phyloP scores from a whole-genome alignment of 1,284 basidiomycete species.

The Hemileia vastatrix region DNA sequence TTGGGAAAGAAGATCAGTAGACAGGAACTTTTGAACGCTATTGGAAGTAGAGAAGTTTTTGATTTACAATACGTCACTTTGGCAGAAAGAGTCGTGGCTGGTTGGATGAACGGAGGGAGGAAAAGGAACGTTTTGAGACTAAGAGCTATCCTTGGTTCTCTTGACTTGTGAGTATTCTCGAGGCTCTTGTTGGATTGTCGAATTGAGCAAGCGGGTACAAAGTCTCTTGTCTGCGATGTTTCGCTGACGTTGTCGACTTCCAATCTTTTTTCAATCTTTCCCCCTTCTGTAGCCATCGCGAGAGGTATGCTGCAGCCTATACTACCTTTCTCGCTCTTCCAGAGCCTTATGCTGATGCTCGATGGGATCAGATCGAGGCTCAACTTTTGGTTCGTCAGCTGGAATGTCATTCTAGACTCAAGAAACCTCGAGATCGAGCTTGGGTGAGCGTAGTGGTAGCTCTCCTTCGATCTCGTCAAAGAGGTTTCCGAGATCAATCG shows the following conservation, averaged over 20 bases:
- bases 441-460: slow-evolving; percentile 29
- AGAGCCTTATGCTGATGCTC: slow-evolving; percentile 25
- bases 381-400: slow-evolving; percentile 30
- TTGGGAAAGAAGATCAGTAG: slow-evolving; percentile 16
- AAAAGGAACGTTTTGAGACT: slow-evolving; percentile 25
- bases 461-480: slow-evolving; percentile 12
- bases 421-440: slow-evolving; percentile 25
- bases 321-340: slow-evolving; percentile 24
- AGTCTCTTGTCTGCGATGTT: too few species aligned
- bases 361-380: slow-evolving; percentile 26
- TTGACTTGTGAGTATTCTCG: slow-evolving; percentile 22
- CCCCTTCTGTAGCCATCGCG: slow-evolving; percentile 22
- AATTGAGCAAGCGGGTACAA: too few species aligned
- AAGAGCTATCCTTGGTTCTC: slow-evolving; percentile 25
- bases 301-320: slow-evolving; percentile 27
- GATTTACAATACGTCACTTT: slow-evolving; percentile 32
- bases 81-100: slow-evolving; percentile 30
- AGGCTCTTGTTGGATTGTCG: neutral
- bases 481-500: neutral
- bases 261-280: neutral
- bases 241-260: too few species aligned
- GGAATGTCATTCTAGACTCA: slow-evolving; percentile 31
- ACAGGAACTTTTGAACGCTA: slow-evolving; percentile 30
- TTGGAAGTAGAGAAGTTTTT: slow-evolving; percentile 31
- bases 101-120: slow-evolving; percentile 27